Evolutionary conservation across 495 filamentous ascomycete species (phyloP).

Genomic region (Platismatia glauca): DNA sequence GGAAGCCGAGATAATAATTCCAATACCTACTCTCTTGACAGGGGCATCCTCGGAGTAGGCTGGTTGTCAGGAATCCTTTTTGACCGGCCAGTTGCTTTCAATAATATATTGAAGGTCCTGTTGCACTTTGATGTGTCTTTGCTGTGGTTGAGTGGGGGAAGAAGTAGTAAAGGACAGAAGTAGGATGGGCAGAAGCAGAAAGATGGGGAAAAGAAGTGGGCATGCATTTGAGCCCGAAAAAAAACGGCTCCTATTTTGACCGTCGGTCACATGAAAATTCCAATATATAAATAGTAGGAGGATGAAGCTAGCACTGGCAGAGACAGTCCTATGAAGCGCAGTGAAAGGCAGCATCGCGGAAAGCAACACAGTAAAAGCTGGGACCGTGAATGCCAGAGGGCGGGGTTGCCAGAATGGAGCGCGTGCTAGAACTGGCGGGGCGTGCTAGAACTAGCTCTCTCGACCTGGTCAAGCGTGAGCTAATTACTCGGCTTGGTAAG

Average conservation of each 20-base stretch:
- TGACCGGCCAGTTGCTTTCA: too few species aligned
- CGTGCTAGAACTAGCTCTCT: not conserved
- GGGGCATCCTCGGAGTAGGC: too few species aligned
- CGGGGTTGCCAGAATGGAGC: not conserved
- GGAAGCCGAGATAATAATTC: too few species aligned
- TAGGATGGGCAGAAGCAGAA: not conserved
- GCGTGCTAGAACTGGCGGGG: not conserved
- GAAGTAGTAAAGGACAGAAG: not conserved
- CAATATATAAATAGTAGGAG: not conserved
- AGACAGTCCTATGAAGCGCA: not conserved
- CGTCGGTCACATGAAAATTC: not conserved
- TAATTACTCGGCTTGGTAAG: not conserved
- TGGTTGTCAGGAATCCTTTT: too few species aligned
- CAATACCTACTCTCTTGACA: not conserved
- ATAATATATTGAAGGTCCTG: too few species aligned
- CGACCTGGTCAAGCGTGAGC: not conserved
- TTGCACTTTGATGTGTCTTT: too few species aligned
- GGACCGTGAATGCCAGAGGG: conserved; percentile 1
- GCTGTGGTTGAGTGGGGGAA: not conserved
- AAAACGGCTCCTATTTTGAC: not conserved
- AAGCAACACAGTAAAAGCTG: not conserved
- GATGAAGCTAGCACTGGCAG: too few species aligned
- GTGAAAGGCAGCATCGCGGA: not conserved
- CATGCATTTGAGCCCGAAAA: not conserved
- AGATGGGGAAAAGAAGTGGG: not conserved